Conservation (phyloP, 441 rosid species). For the Erodium texanum region DNA sequence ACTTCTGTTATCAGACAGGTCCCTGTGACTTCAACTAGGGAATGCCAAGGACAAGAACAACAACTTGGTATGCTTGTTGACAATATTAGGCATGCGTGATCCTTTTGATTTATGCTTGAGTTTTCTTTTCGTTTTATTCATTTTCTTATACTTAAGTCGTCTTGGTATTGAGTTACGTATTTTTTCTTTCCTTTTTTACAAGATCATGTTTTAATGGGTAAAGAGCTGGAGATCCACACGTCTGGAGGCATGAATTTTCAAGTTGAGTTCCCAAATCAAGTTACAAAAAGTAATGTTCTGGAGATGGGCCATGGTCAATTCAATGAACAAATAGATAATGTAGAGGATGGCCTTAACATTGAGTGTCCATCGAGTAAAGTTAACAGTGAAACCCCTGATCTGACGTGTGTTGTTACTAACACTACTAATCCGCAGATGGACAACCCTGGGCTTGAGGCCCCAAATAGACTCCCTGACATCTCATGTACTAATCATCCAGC, state of each 20-base stretch:
- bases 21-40: slow-evolving; percentile 21
- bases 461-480: slow-evolving; percentile 23
- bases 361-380: slow-evolving; percentile 22
- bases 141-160: not conserved
- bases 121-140: not conserved
- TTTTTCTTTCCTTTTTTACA: slow-evolving; percentile 2
- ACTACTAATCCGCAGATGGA: slow-evolving; percentile 23
- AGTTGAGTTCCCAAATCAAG: slow-evolving; percentile 17
- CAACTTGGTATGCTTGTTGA: slow-evolving; percentile 28
- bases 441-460: slow-evolving; percentile 23
- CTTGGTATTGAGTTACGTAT: not conserved
- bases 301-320: slow-evolving; percentile 10
- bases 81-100: not conserved
- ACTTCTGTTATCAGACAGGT: slow-evolving; percentile 31
- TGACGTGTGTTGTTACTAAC: slow-evolving; percentile 16
- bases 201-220: slow-evolving; percentile 27
- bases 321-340: slow-evolving; percentile 20
- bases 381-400: slow-evolving; percentile 17
- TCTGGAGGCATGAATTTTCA: slow-evolving; percentile 22
- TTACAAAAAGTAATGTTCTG: not conserved
- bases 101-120: not conserved
- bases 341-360: slow-evolving; percentile 18
- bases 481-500: slow-evolving; percentile 29
- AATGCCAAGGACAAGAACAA: slow-evolving; percentile 26
- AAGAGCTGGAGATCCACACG: slow-evolving; percentile 25